These are phyloP conservation scores for Helminthosporium solani DNA, from an alignment of 2,329 filamentous ascomycete genomes.

Conservation along the genomic window DNA sequence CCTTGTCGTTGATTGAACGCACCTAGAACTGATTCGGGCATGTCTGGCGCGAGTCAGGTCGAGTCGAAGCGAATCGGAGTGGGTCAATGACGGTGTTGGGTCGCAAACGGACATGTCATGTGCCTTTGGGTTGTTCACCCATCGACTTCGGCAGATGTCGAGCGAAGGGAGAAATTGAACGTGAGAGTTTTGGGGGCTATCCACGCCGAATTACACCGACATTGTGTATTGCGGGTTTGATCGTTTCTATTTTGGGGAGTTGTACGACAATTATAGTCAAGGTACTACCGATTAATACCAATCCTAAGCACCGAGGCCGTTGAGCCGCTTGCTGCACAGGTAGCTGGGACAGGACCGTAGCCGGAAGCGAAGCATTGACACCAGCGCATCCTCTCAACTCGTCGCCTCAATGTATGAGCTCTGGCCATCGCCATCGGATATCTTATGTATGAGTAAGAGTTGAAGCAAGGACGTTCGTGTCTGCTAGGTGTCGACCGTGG, in stretches of 20 bases:
- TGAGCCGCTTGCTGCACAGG: not conserved
- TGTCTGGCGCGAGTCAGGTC: not conserved
- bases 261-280: not conserved
- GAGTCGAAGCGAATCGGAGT: not conserved
- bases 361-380: not conserved
- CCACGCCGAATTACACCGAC: no score
- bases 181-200: no score
- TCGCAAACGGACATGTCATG: no score
- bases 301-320: not conserved
- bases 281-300: not conserved
- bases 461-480: not conserved
- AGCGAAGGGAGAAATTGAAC: no score
- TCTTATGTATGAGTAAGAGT: not conserved
- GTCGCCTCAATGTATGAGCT: constrained; percentile 1
- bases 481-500: not conserved
- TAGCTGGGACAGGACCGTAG: not conserved
- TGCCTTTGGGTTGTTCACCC: no score
- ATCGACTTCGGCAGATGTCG: no score
- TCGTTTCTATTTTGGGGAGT: not conserved
- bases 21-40: not conserved
- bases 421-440: not conserved
- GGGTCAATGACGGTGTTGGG: not conserved
- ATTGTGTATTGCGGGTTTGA: no score
- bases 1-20: not conserved
- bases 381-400: not conserved